These are phyloP conservation scores for Hyparrhenia diplandra DNA, from an alignment of 176 grass and related monocot genomes.

Conservation along the genomic window DNA sequence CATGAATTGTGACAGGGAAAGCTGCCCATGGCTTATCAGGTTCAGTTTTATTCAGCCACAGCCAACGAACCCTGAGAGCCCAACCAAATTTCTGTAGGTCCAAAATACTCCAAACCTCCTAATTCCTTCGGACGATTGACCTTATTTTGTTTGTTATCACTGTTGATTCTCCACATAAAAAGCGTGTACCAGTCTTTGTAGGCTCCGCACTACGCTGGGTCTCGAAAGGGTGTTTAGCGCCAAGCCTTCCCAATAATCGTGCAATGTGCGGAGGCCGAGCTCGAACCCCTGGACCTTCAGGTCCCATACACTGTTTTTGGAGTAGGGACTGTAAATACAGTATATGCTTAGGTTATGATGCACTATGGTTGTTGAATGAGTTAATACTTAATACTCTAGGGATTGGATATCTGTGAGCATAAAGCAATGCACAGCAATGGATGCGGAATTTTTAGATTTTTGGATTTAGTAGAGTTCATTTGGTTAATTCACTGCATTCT, in stretches of 20 bases:
- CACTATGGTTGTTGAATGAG: neutral
- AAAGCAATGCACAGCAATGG: neutral
- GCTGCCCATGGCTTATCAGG: no score
- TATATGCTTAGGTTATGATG: constrained; percentile 8
- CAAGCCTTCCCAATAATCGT: no score
- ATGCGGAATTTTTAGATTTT: constrained; percentile 8
- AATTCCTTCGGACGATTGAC: neutral
- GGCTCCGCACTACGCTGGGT: no score
- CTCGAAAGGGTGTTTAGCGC: no score
- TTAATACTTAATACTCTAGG: constrained; percentile 8
- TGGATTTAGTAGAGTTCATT: neutral
- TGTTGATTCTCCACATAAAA: neutral
- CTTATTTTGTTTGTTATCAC: neutral
- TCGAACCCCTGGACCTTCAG: no score
- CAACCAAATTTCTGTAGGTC: no score
- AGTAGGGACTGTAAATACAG: neutral
- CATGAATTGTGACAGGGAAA: no score
- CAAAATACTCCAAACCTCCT: no score
- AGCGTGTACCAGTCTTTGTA: no score
- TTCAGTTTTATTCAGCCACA: no score
- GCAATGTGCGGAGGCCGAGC: no score
- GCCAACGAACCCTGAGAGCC: no score
- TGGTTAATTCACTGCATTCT: neutral
- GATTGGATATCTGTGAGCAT: neutral
- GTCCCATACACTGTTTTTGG: neutral